These are phyloP conservation scores for Stemphylium lycopersici DNA, from an alignment of 2,329 filamentous ascomycete species.

Conservation along the genomic window DNA sequence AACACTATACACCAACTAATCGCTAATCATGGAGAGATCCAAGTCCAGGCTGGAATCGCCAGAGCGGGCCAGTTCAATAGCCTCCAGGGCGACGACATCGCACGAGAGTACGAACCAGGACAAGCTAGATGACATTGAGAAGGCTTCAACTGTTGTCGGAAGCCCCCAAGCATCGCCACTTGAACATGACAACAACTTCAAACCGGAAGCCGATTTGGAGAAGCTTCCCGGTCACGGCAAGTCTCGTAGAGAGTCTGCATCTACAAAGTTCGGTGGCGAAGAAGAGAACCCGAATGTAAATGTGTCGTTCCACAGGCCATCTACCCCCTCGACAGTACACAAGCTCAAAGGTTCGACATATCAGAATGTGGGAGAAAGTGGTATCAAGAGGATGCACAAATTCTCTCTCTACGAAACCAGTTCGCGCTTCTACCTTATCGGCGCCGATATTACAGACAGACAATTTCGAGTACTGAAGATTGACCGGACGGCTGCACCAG, in stretches of 20 bases:
- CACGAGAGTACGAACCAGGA: constrained; percentile 34
- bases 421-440: constrained; percentile 91
- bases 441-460: constrained; percentile 86
- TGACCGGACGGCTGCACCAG: constrained; percentile 81
- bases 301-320: constrained; percentile 47
- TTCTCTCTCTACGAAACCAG: constrained; percentile 98
- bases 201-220: constrained; percentile 41
- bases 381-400: constrained; percentile 76
- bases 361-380: constrained; percentile 52
- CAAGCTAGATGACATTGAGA: constrained; percentile 35
- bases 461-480: constrained; percentile 93
- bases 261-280: constrained; percentile 48
- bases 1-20: constrained; percentile 1
- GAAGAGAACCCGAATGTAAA: constrained; percentile 50
- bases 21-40: constrained; percentile 28
- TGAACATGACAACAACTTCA: constrained; percentile 38
- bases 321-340: constrained; percentile 48
- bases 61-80: constrained; percentile 35
- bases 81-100: constrained; percentile 30
- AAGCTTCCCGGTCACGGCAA: constrained; percentile 34
- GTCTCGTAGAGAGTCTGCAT: constrained; percentile 37
- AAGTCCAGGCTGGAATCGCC: constrained; percentile 26
- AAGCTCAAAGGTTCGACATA: constrained; percentile 48
- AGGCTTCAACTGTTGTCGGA: constrained; percentile 30
- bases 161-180: constrained; percentile 33